phyloP scores from a whole-genome alignment of 345 rosid genomes.

The Cardiospermum halicacabum region DNA sequence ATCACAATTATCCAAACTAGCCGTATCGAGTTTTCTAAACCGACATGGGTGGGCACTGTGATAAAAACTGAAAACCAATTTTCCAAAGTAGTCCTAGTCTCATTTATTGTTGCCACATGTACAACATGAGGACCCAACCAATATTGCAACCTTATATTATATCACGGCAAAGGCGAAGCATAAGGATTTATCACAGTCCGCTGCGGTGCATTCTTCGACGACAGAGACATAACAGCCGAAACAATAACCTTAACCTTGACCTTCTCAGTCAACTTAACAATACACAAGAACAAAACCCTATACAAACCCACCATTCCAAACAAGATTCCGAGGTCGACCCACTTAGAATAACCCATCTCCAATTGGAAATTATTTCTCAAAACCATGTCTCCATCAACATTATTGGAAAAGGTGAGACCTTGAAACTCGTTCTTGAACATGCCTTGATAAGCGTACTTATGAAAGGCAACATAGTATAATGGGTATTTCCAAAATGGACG shows the following conservation, averaged over 20 bases:
- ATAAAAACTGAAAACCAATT: too few relatives aligned
- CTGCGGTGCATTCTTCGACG: constrained; percentile 1
- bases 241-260: constrained; percentile 24
- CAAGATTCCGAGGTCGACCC: constrained; percentile 43
- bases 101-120: too few relatives aligned
- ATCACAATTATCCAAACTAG: too few relatives aligned
- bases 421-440: constrained; percentile 49
- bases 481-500: constrained; percentile 40
- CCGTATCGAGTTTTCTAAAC: too few relatives aligned
- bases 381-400: constrained; percentile 25
- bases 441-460: constrained; percentile 44
- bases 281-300: constrained; percentile 29
- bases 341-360: constrained; percentile 45
- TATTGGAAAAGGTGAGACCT: constrained; percentile 26
- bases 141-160: not conserved
- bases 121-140: too few relatives aligned
- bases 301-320: constrained; percentile 37
- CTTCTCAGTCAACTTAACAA: constrained; percentile 28
- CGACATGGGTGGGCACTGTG: too few relatives aligned
- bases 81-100: too few relatives aligned
- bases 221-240: not conserved
- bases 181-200: constrained; percentile 13
- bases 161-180: constrained; percentile 5
- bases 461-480: constrained; percentile 42
- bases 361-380: constrained; percentile 37